Conservation (phyloP, 148 eudicot species). For the Rhododendron kiyosumense region DNA sequence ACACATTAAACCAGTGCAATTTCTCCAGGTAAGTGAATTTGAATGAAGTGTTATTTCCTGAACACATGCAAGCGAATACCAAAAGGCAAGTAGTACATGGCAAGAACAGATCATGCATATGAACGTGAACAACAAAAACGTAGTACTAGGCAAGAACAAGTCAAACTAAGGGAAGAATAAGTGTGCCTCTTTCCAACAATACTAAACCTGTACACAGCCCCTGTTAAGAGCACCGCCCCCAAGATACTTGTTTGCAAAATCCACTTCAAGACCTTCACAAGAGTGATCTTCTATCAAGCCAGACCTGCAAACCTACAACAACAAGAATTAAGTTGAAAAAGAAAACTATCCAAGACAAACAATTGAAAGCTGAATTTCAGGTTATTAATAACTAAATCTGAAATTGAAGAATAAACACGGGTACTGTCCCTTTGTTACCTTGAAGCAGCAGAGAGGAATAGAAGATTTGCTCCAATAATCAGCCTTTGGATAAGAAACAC, state of each 20-base stretch:
- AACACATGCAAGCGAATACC: neutral
- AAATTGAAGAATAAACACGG: neutral
- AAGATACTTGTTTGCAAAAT: slow-evolving; percentile 86
- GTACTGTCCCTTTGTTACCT: slow-evolving; percentile 39
- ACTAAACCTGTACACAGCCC: slow-evolving; percentile 89
- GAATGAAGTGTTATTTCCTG: neutral
- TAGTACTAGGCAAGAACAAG: neutral
- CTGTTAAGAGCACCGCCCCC: slow-evolving; percentile 86
- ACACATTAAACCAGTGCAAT: neutral
- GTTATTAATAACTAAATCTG: neutral
- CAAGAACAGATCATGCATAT: neutral
- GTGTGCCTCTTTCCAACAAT: neutral
- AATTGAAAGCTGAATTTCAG: neutral
- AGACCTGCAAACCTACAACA: slow-evolving; percentile 48
- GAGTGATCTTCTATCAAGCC: slow-evolving; percentile 90
- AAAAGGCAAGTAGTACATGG: neutral
- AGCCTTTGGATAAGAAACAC: slow-evolving; percentile 45
- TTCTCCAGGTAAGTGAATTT: neutral
- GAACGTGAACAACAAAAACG: neutral
- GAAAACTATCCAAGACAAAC: neutral
- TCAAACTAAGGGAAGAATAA: neutral
- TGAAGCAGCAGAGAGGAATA: slow-evolving; percentile 57
- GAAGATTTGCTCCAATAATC: slow-evolving; percentile 65
- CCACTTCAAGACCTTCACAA: slow-evolving; percentile 75
- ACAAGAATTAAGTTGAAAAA: slow-evolving; percentile 2